phyloP scores from a whole-genome alignment of 371 early-diverging fungal species.

The Circinella umbellata region DNA sequence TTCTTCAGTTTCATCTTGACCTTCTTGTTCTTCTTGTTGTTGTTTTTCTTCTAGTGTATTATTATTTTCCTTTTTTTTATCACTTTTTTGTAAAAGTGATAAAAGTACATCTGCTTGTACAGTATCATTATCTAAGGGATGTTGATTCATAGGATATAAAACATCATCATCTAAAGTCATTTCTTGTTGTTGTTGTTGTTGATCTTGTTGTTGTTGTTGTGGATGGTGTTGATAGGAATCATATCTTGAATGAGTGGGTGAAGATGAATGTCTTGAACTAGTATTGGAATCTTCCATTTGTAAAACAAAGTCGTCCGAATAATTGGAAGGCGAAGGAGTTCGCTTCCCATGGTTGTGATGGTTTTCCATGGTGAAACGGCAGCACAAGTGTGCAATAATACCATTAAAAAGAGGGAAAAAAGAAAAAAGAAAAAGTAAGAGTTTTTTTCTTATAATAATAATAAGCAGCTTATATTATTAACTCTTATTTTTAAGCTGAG shows the following conservation, averaged over 20 bases:
- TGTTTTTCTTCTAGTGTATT: background rate
- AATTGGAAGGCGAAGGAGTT: constrained; percentile 8
- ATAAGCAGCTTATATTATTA: too few species aligned
- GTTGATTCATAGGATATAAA: constrained; percentile 3
- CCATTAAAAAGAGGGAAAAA: constrained; percentile 10
- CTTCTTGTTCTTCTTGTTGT: background rate
- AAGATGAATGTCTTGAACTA: background rate
- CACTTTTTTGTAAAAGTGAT: constrained; percentile 7
- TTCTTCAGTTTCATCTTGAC: background rate
- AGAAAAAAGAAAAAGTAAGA: constrained; percentile 15
- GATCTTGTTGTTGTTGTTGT: constrained; percentile 1
- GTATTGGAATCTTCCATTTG: constrained; percentile 11
- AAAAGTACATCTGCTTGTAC: constrained; percentile 14
- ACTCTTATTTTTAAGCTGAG: too few species aligned
- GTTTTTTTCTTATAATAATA: too few species aligned
- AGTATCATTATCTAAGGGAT: constrained; percentile 15
- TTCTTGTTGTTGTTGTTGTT: background rate
- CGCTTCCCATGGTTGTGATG: constrained; percentile 17
- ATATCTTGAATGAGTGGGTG: background rate
- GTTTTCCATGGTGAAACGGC: constrained; percentile 17
- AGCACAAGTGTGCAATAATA: background rate
- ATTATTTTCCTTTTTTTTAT: background rate
- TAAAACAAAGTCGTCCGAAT: constrained; percentile 20
- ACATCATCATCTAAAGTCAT: constrained; percentile 11
- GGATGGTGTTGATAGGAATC: background rate